Conservation (phyloP, 2,329 filamentous ascomycete genomes). For the Plectosphaerella sp. region DNA sequence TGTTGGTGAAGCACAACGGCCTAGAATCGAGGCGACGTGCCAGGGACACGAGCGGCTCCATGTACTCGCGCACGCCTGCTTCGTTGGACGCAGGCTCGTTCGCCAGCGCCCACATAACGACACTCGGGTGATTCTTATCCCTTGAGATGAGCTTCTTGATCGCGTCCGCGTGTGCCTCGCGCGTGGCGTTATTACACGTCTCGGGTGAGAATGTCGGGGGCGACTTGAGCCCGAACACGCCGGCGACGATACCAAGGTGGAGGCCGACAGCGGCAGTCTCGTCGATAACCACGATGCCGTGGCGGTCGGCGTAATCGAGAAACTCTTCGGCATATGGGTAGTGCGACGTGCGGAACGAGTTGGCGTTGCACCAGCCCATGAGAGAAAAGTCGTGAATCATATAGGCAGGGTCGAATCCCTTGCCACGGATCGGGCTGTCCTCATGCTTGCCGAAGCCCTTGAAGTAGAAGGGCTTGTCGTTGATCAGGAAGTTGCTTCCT, state of each 20-base stretch:
- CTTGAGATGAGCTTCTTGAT: conserved; percentile 17
- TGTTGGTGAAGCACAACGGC: conserved; percentile 20
- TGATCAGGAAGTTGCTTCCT: conserved; percentile 19
- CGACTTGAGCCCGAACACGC: conserved; percentile 5
- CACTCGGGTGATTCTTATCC: conserved; percentile 19
- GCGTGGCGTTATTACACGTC: conserved; percentile 10
- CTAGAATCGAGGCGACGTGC: conserved; percentile 18
- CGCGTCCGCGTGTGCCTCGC: conserved; percentile 13
- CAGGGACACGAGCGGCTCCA: conserved; percentile 17
- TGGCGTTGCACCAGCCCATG: conserved; percentile 22
- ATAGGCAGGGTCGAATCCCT: conserved; percentile 21
- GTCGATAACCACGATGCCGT: conserved; percentile 22
- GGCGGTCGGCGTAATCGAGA: conserved; percentile 20
- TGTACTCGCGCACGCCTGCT: conserved; percentile 15
- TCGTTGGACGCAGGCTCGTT: conserved; percentile 18
- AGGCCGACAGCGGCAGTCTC: conserved; percentile 21
- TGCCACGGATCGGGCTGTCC: conserved; percentile 18
- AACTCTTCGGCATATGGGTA: conserved; percentile 24
- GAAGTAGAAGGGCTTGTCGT: conserved; percentile 21
- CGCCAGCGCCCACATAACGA: conserved; percentile 18
- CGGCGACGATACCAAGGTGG: conserved; percentile 13
- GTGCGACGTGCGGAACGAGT: conserved; percentile 24
- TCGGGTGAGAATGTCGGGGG: conserved; percentile 14
- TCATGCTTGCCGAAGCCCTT: conserved; percentile 23
- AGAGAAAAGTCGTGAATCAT: conserved; percentile 25